A percentile compares a stretch with the other conserved stretches of the same genome.
These are phyloP conservation scores for Inga leiocalycina DNA, from an alignment of 306 rosid species.

Conservation along the genomic window DNA sequence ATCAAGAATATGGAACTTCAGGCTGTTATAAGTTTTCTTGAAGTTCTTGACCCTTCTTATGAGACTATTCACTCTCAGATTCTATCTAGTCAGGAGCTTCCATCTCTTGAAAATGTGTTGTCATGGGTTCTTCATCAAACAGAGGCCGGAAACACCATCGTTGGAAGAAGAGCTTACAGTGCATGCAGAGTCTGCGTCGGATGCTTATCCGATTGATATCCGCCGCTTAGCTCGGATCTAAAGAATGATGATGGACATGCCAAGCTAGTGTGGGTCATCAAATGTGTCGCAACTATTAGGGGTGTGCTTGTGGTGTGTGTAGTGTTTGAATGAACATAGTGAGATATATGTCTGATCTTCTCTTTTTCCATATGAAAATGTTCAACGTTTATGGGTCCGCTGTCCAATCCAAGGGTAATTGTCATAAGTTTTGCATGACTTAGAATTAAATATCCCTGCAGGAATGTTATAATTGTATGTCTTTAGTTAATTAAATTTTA, in stretches of 20 bases:
- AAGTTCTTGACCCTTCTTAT: too few species aligned
- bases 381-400: neutral
- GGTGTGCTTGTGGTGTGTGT: neutral
- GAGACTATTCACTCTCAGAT: too few species aligned
- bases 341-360: neutral
- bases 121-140: conserved; percentile 78
- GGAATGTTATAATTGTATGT: neutral
- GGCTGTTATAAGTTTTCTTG: too few species aligned
- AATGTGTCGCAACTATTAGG: neutral
- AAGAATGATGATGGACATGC: neutral
- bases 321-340: neutral
- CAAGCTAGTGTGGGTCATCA: neutral
- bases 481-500: neutral
- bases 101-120: too few species aligned
- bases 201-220: conserved; percentile 88
- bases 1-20: too few species aligned
- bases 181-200: conserved; percentile 66
- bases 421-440: conserved; percentile 2
- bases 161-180: conserved; percentile 69
- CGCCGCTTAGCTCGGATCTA: conserved; percentile 65
- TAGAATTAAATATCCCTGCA: neutral
- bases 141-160: conserved; percentile 61
- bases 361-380: neutral
- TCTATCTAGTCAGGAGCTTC: too few species aligned
- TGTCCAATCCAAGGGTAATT: neutral